These are phyloP conservation scores for Verbena officinalis DNA, from an alignment of 257 asterid species.

Conservation along the genomic window DNA sequence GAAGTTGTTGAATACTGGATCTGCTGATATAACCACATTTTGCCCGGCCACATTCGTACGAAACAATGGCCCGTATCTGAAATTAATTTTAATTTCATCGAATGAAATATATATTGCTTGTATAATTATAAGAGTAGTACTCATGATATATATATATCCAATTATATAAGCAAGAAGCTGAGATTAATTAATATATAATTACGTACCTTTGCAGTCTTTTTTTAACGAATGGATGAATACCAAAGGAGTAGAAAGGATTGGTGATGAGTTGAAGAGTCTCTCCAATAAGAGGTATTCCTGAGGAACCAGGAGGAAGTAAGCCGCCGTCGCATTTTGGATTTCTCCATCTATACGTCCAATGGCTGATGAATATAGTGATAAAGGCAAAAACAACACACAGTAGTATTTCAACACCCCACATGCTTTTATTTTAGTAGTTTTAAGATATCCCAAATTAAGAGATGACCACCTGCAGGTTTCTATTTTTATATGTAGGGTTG, in stretches of 20 bases:
- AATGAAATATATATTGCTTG: too few relatives aligned
- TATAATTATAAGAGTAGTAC: neutral
- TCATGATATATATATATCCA: too few relatives aligned
- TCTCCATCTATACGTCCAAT: constrained; percentile 25
- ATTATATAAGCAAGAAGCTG: too few relatives aligned
- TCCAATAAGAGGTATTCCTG: too few relatives aligned
- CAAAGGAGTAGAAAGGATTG: constrained; percentile 25
- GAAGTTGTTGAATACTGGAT: constrained; percentile 34
- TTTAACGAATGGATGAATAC: constrained; percentile 32
- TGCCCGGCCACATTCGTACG: constrained; percentile 35
- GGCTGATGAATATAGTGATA: neutral
- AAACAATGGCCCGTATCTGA: constrained; percentile 38
- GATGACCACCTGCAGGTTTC: too few relatives aligned
- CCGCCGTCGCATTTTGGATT: constrained; percentile 24
- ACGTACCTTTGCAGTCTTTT: constrained; percentile 35
- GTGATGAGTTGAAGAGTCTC: constrained; percentile 30
- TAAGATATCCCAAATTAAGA: too few relatives aligned
- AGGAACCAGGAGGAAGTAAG: constrained; percentile 44
- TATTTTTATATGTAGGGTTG: too few relatives aligned
- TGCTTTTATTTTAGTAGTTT: too few relatives aligned
- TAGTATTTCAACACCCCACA: too few relatives aligned
- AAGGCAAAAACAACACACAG: neutral
- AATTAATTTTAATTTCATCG: too few relatives aligned
- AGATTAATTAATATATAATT: too few relatives aligned
- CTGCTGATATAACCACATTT: constrained; percentile 27